Evolutionary conservation across 2,329 filamentous ascomycete species (phyloP).

Genomic region (Lasiodiplodia theobromae): DNA sequence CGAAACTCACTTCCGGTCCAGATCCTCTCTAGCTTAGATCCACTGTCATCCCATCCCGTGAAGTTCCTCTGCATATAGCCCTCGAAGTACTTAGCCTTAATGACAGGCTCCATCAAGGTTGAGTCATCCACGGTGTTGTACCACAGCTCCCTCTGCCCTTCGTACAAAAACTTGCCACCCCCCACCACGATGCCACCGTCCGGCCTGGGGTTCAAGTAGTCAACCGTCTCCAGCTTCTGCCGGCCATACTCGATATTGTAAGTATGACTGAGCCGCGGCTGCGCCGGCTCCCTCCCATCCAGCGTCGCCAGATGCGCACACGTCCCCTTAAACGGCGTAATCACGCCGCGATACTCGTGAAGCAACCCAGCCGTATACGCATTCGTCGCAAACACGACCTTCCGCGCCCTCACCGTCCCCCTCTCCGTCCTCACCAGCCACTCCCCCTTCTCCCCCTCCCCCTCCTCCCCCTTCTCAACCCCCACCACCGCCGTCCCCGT

Average conservation of each 20-base stretch:
- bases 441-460: neutral
- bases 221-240: constrained; percentile 29
- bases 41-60: constrained; percentile 36
- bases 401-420: constrained; percentile 15
- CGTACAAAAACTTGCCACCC: constrained; percentile 50
- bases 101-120: constrained; percentile 35
- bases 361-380: constrained; percentile 39
- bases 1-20: constrained; percentile 40
- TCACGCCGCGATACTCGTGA: constrained; percentile 45
- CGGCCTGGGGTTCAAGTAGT: constrained; percentile 54
- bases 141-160: constrained; percentile 49
- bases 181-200: constrained; percentile 57
- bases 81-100: constrained; percentile 35
- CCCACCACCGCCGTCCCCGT: constrained; percentile 13
- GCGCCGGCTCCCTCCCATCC: constrained; percentile 2
- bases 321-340: constrained; percentile 43
- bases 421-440: neutral
- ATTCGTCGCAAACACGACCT: constrained; percentile 40
- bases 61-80: constrained; percentile 41
- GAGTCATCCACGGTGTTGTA: constrained; percentile 49
- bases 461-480: neutral
- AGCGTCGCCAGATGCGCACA: constrained; percentile 31
- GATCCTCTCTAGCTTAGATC: constrained; percentile 31
- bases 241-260: constrained; percentile 36
- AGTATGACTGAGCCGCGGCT: constrained; percentile 36